These are phyloP conservation scores for Casuarina equisetifolia DNA, from an alignment of 306 rosid species.

Conservation along the genomic window DNA sequence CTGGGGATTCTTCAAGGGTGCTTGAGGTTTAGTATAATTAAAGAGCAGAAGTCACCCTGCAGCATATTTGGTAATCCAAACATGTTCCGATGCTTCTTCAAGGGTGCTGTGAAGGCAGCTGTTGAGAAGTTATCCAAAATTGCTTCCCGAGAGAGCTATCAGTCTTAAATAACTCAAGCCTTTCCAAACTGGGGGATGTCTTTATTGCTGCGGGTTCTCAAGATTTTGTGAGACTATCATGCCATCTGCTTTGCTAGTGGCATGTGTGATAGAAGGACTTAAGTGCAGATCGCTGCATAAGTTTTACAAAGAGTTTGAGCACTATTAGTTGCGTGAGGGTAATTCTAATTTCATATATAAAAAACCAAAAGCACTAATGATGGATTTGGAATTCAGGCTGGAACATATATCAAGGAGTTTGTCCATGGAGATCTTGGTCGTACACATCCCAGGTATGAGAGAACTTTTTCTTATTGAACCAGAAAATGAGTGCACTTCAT, in stretches of 20 bases:
- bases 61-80: not conserved
- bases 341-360: not conserved
- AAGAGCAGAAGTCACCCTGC: not conserved
- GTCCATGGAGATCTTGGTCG: conserved; percentile 96
- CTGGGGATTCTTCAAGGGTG: not conserved
- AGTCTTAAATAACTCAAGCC: not conserved
- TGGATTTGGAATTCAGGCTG: conserved; percentile 57
- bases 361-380: not conserved
- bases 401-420: conserved; percentile 95
- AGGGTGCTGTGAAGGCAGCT: not conserved
- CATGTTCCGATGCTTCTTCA: not conserved
- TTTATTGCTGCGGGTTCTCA: too few species aligned
- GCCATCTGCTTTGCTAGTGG: not conserved
- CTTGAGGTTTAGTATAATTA: not conserved
- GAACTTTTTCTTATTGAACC: not conserved
- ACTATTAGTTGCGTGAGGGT: not conserved
- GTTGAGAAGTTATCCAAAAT: not conserved
- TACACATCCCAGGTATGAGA: conserved; percentile 78
- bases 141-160: not conserved
- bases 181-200: not conserved
- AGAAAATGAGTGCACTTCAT: not conserved
- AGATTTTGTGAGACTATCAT: too few species aligned
- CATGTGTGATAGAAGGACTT: not conserved
- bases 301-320: not conserved
- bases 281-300: not conserved